Conservation (phyloP, 768 basidiomycete genomes). For the Lactarius deliciosus region DNA sequence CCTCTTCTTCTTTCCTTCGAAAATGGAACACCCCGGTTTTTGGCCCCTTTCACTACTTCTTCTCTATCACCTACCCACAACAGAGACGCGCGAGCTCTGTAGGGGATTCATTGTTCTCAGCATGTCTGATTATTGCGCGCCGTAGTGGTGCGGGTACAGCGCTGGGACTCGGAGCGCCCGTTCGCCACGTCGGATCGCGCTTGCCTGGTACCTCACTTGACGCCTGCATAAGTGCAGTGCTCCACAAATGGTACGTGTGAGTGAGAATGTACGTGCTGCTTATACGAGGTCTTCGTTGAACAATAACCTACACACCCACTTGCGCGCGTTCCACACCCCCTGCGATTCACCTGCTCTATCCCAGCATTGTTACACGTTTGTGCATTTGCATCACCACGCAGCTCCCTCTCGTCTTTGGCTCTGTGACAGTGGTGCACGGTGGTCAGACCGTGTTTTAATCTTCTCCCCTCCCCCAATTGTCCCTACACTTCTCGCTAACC, state of each 20-base stretch:
- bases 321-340: background rate
- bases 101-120: slow-evolving; percentile 5
- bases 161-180: slow-evolving; percentile 13
- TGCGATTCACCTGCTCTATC: slow-evolving; percentile 8
- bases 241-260: background rate
- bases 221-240: slow-evolving; percentile 7
- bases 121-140: slow-evolving; percentile 5
- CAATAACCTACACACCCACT: background rate
- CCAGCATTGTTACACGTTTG: slow-evolving; percentile 3
- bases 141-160: slow-evolving; percentile 16
- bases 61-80: slow-evolving; percentile 17
- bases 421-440: background rate
- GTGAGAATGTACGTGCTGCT: background rate
- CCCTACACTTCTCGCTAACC: background rate
- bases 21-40: background rate
- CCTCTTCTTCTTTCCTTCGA: background rate
- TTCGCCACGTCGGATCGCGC: background rate
- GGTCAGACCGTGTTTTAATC: background rate
- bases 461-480: background rate
- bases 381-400: slow-evolving; percentile 4
- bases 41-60: slow-evolving; percentile 14
- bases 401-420: slow-evolving; percentile 2
- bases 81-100: background rate
- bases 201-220: background rate
- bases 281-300: background rate